Conservation (phyloP, 139 green algal species). For the Micromonas pusilla region DNA sequence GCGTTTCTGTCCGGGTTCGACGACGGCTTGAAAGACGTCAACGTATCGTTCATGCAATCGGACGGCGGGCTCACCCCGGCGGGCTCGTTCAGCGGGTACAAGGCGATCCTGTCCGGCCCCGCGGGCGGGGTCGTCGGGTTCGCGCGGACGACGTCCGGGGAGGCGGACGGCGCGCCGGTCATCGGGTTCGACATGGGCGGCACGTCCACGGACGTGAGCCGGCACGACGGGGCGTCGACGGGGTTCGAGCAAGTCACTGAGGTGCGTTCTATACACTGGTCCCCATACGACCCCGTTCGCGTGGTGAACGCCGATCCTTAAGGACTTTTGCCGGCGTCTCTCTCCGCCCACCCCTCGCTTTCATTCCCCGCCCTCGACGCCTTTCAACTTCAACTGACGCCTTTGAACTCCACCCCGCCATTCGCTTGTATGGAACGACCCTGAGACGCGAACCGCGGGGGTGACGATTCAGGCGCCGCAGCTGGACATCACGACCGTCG, state of each 20-base stretch:
- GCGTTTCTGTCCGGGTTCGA: constrained; percentile 81
- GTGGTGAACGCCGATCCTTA: no score
- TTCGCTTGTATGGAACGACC: no score
- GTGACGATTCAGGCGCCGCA: constrained; percentile 82
- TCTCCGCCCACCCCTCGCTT: no score
- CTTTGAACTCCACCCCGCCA: no score
- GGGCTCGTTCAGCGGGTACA: constrained; percentile 75
- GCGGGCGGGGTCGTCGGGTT: constrained; percentile 71
- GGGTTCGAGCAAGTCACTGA: constrained; percentile 64
- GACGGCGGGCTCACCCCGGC: constrained; percentile 75
- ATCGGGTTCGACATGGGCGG: constrained; percentile 99
- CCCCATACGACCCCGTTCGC: no score
- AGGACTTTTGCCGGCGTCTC: no score
- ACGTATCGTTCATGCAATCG: constrained; percentile 83
- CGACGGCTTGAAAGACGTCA: constrained; percentile 52
- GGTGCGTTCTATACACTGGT: no score
- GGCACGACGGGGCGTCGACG: constrained; percentile 57
- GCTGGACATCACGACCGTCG: constrained; percentile 98
- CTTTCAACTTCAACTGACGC: no score
- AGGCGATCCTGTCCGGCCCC: constrained; percentile 88
- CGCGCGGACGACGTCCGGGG: constrained; percentile 69
- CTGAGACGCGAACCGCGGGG: constrained; percentile 86
- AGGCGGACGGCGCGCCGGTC: constrained; percentile 48
- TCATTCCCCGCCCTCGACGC: no score
- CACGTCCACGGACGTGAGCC: constrained; percentile 80